Evolutionary conservation across 225 moss, liverwort and hornwort species (phyloP).

Genomic region (Bryoerythrophyllum caledonicum): DNA sequence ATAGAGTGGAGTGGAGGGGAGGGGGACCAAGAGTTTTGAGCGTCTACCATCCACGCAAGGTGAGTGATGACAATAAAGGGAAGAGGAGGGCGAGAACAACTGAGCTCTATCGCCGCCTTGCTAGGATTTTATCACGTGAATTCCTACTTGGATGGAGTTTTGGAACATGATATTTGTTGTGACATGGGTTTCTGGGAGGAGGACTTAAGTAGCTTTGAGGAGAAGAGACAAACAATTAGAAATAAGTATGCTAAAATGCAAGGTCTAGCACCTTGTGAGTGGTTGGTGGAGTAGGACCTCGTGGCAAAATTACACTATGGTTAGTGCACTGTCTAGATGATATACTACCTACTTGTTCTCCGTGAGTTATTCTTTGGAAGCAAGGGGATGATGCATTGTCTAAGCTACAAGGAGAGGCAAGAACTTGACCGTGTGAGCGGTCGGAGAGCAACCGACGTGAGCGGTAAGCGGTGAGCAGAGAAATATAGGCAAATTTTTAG

Average conservation of each 20-base stretch:
- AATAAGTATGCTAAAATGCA: conserved; percentile 34
- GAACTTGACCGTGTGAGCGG: too few relatives aligned
- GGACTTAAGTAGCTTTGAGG: conserved; percentile 54
- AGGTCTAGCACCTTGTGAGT: conserved; percentile 71
- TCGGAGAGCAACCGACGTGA: too few relatives aligned
- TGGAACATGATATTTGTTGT: conserved; percentile 78
- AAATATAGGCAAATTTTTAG: too few relatives aligned
- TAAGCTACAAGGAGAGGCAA: conserved; percentile 32
- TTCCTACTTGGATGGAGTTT: conserved; percentile 62
- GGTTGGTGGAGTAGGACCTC: conserved; percentile 91
- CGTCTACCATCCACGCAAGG: too few relatives aligned
- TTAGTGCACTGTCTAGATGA: conserved; percentile 92
- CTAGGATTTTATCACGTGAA: too few relatives aligned
- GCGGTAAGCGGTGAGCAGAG: too few relatives aligned
- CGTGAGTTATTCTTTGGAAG: conserved; percentile 77
- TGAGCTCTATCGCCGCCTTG: too few relatives aligned
- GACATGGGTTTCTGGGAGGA: conserved; percentile 67
- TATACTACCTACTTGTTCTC: conserved; percentile 75
- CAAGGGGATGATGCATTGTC: conserved; percentile 65
- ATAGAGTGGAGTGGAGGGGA: too few relatives aligned
- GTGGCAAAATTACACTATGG: conserved; percentile 85
- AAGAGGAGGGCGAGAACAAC: too few relatives aligned
- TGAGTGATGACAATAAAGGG: too few relatives aligned
- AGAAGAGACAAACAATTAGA: conserved; percentile 31
- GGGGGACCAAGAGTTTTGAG: too few relatives aligned